Conservation (phyloP, 495 filamentous ascomycete genomes). For the Pseudotulostoma volvatum region DNA sequence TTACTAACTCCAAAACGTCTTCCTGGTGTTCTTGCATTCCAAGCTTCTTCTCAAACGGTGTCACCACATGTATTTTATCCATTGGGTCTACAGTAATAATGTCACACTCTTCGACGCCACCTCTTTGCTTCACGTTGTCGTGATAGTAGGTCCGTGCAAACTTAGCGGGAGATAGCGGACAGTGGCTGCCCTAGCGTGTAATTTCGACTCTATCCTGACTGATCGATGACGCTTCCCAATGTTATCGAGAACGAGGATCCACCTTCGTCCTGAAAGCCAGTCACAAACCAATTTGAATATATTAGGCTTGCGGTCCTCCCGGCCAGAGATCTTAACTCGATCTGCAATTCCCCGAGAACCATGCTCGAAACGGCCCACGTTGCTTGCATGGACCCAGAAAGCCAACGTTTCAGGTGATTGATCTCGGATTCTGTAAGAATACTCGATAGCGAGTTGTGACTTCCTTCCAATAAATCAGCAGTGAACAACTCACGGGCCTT, state of each 20-base stretch:
- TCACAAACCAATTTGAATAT: slow-evolving; percentile 22
- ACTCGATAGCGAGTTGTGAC: slow-evolving; percentile 25
- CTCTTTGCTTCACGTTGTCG: slow-evolving; percentile 18
- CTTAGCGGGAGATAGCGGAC: slow-evolving; percentile 20
- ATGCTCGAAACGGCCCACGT: slow-evolving; percentile 21
- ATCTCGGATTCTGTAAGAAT: slow-evolving; percentile 18
- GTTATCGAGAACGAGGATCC: slow-evolving; percentile 33
- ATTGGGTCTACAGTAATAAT: slow-evolving; percentile 25
- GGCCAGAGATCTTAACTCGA: slow-evolving; percentile 16
- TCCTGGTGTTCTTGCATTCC: slow-evolving; percentile 3
- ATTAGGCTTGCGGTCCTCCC: slow-evolving; percentile 22
- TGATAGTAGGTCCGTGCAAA: slow-evolving; percentile 18
- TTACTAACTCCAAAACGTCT: slow-evolving; percentile 13
- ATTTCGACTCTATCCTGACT: too few relatives aligned
- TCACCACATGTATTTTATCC: slow-evolving; percentile 14
- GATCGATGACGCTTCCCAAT: slow-evolving; percentile 21
- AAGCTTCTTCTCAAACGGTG: slow-evolving; percentile 26
- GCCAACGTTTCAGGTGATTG: slow-evolving; percentile 27
- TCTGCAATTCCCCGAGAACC: slow-evolving; percentile 24
- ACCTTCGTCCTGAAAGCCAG: slow-evolving; percentile 24
- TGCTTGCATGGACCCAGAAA: slow-evolving; percentile 35
- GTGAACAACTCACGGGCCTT: background rate
- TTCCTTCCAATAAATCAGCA: slow-evolving; percentile 14
- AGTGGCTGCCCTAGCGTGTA: too few relatives aligned
- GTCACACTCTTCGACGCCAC: slow-evolving; percentile 12